These are phyloP conservation scores for Phyllosticta citribraziliensis DNA, from an alignment of 2,329 filamentous ascomycete genomes.

Conservation along the genomic window DNA sequence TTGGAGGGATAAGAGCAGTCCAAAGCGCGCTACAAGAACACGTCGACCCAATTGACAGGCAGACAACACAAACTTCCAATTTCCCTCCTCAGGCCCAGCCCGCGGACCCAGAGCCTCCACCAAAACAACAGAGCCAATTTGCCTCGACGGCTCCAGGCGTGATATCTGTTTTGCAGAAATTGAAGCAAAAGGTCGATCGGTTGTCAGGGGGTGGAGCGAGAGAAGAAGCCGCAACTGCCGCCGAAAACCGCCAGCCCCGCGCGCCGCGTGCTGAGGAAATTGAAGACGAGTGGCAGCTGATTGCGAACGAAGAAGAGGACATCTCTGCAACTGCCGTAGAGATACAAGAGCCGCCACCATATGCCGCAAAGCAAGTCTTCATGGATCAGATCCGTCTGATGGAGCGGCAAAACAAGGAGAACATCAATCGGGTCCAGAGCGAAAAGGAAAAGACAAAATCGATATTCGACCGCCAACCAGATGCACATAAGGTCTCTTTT, in stretches of 20 bases:
- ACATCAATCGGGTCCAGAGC: background rate
- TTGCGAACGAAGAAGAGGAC: background rate
- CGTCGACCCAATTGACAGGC: background rate
- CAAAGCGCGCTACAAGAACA: background rate
- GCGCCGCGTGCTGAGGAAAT: constrained; percentile 16
- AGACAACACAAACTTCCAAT: background rate
- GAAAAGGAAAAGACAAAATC: constrained; percentile 9
- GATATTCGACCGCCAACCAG: constrained; percentile 32
- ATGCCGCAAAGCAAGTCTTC: constrained; percentile 10
- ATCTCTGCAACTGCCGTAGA: constrained; percentile 2
- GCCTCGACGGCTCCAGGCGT: constrained; percentile 18
- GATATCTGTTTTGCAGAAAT: constrained; percentile 12
- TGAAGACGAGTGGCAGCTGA: constrained; percentile 8
- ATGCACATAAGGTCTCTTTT: constrained; percentile 28
- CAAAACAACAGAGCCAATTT: constrained; percentile 12
- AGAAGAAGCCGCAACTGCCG: background rate
- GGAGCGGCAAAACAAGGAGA: constrained; percentile 12
- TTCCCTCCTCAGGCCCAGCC: background rate
- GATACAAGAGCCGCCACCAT: constrained; percentile 2
- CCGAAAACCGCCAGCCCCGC: constrained; percentile 11
- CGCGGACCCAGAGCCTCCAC: background rate
- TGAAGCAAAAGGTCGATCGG: constrained; percentile 7
- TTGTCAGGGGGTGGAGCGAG: background rate
- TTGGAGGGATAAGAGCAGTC: constrained; percentile 36
- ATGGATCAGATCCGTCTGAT: constrained; percentile 11